A percentile compares a stretch with the other conserved stretches of the same genome.
These are phyloP conservation scores for Austropuccinia psidii DNA, from an alignment of 1,284 basidiomycete genomes.

Conservation along the genomic window DNA sequence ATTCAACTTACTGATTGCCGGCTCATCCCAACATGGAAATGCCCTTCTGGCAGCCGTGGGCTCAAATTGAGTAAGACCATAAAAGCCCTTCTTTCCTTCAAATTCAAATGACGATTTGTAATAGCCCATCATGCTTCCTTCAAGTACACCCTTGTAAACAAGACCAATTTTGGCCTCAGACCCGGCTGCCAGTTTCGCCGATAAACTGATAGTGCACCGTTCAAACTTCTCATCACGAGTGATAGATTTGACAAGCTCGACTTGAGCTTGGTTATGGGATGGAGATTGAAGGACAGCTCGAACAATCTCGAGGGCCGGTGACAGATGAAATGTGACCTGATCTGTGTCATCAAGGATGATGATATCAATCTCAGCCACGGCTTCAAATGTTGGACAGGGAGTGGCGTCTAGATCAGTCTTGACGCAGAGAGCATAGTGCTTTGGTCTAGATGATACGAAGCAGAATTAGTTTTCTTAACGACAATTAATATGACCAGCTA, in stretches of 20 bases:
- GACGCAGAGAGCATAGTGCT: constrained; percentile 27
- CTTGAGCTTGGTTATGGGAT: neutral
- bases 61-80: constrained; percentile 53
- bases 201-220: constrained; percentile 18
- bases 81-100: constrained; percentile 39
- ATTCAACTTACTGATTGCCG: constrained; percentile 58
- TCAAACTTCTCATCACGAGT: constrained; percentile 35
- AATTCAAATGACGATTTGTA: constrained; percentile 30
- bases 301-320: constrained; percentile 19
- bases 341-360: constrained; percentile 11
- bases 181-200: neutral
- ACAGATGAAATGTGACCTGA: constrained; percentile 34
- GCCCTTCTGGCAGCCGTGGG: constrained; percentile 68
- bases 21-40: constrained; percentile 75
- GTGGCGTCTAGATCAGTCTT: constrained; percentile 35
- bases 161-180: constrained; percentile 27
- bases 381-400: constrained; percentile 30
- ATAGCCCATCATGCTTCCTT: constrained; percentile 37
- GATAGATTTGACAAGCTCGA: constrained; percentile 15
- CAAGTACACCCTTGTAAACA: constrained; percentile 30
- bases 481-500: no score
- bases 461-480: no score
- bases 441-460: no score
- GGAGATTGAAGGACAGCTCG: constrained; percentile 21
- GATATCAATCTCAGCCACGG: constrained; percentile 26